Conservation (phyloP, 2,329 filamentous ascomycete genomes). For the Pezicula radicicola region DNA sequence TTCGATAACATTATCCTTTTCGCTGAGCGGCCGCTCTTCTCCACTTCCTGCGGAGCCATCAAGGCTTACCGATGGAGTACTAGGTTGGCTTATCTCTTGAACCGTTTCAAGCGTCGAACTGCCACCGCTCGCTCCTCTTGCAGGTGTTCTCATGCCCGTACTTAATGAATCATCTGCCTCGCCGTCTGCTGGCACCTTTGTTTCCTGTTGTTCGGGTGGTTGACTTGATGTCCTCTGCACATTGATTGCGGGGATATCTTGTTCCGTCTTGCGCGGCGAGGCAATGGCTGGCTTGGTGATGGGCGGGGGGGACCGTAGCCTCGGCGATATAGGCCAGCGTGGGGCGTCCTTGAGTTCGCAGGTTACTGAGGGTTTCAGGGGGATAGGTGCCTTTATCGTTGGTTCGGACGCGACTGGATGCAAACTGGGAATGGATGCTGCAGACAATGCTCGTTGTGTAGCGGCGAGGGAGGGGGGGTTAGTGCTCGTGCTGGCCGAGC, state of each 20-base stretch:
- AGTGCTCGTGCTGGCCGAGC: conserved; percentile 41
- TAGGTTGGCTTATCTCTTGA: conserved; percentile 79
- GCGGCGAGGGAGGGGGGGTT: conserved; percentile 60
- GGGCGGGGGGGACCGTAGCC: conserved; percentile 75
- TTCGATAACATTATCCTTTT: conserved; percentile 28
- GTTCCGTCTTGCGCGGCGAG: conserved; percentile 44
- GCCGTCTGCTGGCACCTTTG: conserved; percentile 13
- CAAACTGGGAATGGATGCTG: conserved; percentile 64
- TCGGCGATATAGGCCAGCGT: conserved; percentile 75
- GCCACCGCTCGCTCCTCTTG: conserved; percentile 55
- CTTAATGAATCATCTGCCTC: conserved; percentile 24
- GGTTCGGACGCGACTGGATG: conserved; percentile 59
- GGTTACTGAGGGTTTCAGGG: conserved; percentile 56
- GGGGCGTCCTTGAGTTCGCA: conserved; percentile 54
- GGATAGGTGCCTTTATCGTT: conserved; percentile 56
- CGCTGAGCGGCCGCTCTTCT: conserved; percentile 38
- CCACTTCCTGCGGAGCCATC: conserved; percentile 49
- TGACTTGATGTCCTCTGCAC: conserved; percentile 40
- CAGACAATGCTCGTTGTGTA: conserved; percentile 65
- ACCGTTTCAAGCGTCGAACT: conserved; percentile 79
- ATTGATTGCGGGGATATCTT: conserved; percentile 49
- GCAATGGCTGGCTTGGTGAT: conserved; percentile 43
- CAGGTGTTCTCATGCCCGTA: conserved; percentile 54
- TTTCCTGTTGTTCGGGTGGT: conserved; percentile 37
- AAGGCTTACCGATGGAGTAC: conserved; percentile 56